phyloP scores from a whole-genome alignment of 2,329 filamentous ascomycete genomes.

The Coniochaeta sp. region DNA sequence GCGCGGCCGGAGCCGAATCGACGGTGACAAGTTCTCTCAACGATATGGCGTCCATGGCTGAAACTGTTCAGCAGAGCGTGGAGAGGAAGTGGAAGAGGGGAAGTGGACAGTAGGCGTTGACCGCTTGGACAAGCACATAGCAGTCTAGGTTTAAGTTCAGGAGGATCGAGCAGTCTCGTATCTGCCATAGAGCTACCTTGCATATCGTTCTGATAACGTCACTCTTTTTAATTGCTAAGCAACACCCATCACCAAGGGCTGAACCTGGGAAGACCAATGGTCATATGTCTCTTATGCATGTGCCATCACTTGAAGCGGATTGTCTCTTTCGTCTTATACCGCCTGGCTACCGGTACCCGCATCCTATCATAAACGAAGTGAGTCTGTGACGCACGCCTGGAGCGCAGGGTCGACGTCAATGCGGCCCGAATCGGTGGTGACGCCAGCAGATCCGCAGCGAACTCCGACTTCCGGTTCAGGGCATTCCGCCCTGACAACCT shows the following conservation, averaged over 20 bases:
- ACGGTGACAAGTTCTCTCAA: constrained; percentile 24
- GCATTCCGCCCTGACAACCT: too few relatives aligned
- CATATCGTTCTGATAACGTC: not conserved
- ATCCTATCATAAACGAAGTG: too few relatives aligned
- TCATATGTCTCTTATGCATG: not conserved
- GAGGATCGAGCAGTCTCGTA: too few relatives aligned
- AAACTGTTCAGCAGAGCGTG: constrained; percentile 7
- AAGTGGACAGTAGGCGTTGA: not conserved
- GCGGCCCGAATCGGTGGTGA: too few relatives aligned
- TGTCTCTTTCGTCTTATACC: not conserved
- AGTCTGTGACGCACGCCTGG: too few relatives aligned
- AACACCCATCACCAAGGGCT: too few relatives aligned
- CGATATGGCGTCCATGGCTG: constrained; percentile 24
- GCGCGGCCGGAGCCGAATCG: constrained; percentile 14
- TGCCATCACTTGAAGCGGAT: not conserved
- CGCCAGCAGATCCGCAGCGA: too few relatives aligned
- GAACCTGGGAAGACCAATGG: too few relatives aligned
- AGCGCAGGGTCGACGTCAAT: too few relatives aligned
- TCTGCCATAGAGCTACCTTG: not conserved
- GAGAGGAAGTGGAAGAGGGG: constrained; percentile 1
- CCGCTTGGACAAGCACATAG: not conserved
- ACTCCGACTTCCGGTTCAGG: too few relatives aligned
- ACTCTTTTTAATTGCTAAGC: not conserved
- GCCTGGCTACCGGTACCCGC: not conserved
- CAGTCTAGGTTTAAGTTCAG: not conserved